phyloP scores from a whole-genome alignment of 2,329 filamentous ascomycete species.

The Penicillium sp. region DNA sequence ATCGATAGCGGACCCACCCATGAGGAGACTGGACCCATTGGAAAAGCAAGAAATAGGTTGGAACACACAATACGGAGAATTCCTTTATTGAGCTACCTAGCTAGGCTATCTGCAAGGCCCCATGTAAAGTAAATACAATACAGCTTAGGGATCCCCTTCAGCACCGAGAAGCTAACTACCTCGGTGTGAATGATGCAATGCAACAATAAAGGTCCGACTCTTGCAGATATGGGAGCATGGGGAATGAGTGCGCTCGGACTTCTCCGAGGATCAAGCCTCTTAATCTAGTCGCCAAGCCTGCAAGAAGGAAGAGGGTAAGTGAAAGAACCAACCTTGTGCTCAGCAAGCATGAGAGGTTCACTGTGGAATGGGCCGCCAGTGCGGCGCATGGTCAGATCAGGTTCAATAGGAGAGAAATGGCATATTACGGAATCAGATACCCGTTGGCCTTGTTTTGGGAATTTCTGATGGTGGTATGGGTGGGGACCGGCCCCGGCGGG shows the following conservation, averaged over 20 bases:
- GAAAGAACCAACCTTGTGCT: conserved; percentile 39
- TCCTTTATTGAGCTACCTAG: conserved; percentile 15
- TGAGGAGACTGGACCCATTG: too few relatives aligned
- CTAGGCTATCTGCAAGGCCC: conserved; percentile 18
- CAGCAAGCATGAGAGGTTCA: conserved; percentile 20
- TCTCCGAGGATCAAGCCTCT: conserved; percentile 9
- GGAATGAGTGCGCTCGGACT: conserved; percentile 7
- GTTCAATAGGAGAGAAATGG: conserved; percentile 13
- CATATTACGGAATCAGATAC: conserved; percentile 22
- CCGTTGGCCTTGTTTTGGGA: neutral
- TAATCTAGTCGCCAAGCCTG: conserved; percentile 11
- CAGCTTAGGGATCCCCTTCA: neutral
- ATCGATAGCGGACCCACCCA: too few relatives aligned
- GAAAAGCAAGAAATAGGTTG: too few relatives aligned
- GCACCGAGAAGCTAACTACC: conserved; percentile 12
- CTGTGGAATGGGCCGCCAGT: neutral
- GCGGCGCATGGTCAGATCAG: neutral
- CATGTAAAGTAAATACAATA: conserved; percentile 9
- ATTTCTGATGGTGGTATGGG: neutral
- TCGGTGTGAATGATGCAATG: conserved; percentile 8
- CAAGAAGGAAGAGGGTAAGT: conserved; percentile 19
- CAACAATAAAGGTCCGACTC: conserved; percentile 4
- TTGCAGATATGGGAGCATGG: conserved; percentile 6
- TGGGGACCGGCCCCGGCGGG: conserved; percentile 34
- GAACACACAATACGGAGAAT: neutral